Evolutionary conservation across 2,329 filamentous ascomycete species (phyloP).

Genomic region (Scedosporium dehoogii): DNA sequence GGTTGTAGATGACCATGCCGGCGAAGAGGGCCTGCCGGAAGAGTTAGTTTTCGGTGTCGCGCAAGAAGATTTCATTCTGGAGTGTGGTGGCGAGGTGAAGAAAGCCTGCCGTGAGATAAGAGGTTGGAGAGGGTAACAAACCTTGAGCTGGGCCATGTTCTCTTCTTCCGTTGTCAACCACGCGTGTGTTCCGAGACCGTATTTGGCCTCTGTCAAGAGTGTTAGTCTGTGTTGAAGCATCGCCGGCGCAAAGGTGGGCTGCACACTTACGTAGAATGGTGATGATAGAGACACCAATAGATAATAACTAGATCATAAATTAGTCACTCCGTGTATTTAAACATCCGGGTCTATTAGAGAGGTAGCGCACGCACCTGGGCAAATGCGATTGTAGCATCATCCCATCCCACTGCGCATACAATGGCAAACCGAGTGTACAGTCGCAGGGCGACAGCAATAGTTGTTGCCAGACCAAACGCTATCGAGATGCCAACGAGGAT

Average conservation of each 20-base stretch:
- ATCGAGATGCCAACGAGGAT: slow-evolving; percentile 16
- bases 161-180: slow-evolving; percentile 14
- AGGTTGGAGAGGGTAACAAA: slow-evolving; percentile 3
- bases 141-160: slow-evolving; percentile 16
- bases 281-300: slow-evolving; percentile 13
- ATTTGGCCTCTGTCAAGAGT: slow-evolving; percentile 12
- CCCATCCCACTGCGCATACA: slow-evolving; percentile 15
- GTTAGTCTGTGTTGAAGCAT: background rate
- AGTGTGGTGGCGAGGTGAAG: background rate
- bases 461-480: slow-evolving; percentile 14
- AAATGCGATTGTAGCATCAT: slow-evolving; percentile 17
- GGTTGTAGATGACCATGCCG: slow-evolving; percentile 19
- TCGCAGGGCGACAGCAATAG: slow-evolving; percentile 16
- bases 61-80: background rate
- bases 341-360: no score
- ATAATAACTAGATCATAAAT: slow-evolving; percentile 8
- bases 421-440: slow-evolving; percentile 18
- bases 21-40: slow-evolving; percentile 13
- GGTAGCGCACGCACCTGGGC: slow-evolving; percentile 12
- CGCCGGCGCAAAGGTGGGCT: background rate
- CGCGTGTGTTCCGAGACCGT: slow-evolving; percentile 17
- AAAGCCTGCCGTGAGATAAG: background rate
- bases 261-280: slow-evolving; percentile 14
- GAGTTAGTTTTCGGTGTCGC: background rate
- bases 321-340: background rate